Conservation (phyloP, 345 rosid genomes). For the Turnera subulata region DNA sequence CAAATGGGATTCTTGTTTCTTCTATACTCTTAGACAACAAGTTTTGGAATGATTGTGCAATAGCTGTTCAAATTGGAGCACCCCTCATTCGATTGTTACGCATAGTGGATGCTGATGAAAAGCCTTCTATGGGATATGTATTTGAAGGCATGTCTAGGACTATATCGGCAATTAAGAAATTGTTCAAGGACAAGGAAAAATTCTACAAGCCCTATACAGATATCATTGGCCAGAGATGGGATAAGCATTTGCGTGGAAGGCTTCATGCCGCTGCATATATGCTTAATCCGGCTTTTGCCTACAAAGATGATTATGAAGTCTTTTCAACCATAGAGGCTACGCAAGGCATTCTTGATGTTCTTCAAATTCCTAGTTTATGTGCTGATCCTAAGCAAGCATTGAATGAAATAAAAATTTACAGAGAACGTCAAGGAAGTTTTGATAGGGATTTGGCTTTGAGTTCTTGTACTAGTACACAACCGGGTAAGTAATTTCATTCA, state of each 20-base stretch:
- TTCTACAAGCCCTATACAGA: too few relatives aligned
- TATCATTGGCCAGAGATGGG: too few relatives aligned
- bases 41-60: slow-evolving; percentile 5
- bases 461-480: too few relatives aligned
- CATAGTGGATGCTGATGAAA: slow-evolving; percentile 1
- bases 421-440: neutral
- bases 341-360: neutral
- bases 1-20: neutral
- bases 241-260: too few relatives aligned
- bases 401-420: neutral
- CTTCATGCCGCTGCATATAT: too few relatives aligned
- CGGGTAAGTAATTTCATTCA: neutral
- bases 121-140: neutral
- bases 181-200: too few relatives aligned
- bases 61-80: too few relatives aligned
- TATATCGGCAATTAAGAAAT: too few relatives aligned
- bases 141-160: neutral
- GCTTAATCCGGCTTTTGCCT: too few relatives aligned
- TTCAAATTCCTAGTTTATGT: neutral
- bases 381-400: too few relatives aligned
- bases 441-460: neutral
- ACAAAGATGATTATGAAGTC: neutral
- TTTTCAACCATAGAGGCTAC: neutral
- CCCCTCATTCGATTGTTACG: neutral
- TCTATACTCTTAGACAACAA: neutral